Conservation (phyloP, 2,329 filamentous ascomycete genomes). For the Xylaria multiplex region DNA sequence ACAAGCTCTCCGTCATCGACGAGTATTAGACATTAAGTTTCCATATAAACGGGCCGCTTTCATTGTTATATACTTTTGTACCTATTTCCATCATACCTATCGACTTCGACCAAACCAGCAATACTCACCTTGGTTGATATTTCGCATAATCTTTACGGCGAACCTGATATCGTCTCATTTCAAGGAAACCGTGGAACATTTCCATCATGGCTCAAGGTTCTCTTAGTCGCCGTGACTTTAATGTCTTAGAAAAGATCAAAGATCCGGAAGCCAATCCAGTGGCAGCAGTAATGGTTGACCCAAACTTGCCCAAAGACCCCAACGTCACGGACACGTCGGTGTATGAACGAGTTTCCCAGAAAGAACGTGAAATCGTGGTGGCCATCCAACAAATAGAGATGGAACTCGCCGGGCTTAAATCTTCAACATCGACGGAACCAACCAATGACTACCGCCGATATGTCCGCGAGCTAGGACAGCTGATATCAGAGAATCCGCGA, state of each 20-base stretch:
- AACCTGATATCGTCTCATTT: neutral
- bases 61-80: conserved; percentile 7
- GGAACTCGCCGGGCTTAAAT: conserved; percentile 57
- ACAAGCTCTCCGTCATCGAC: conserved; percentile 14
- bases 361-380: conserved; percentile 64
- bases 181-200: conserved; percentile 2
- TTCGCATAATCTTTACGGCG: neutral
- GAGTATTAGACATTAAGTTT: neutral
- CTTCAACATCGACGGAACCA: conserved; percentile 52
- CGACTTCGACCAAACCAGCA: conserved; percentile 9
- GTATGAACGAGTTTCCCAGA: conserved; percentile 62
- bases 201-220: conserved; percentile 58
- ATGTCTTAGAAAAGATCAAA: conserved; percentile 73
- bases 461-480: conserved; percentile 60
- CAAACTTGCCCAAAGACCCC: conserved; percentile 66
- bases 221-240: conserved; percentile 68
- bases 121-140: conserved; percentile 1
- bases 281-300: conserved; percentile 63
- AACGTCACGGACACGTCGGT: conserved; percentile 61
- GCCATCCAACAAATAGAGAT: conserved; percentile 66
- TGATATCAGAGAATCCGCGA: conserved; percentile 67
- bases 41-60: conserved; percentile 15
- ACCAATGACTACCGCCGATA: conserved; percentile 59
- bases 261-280: conserved; percentile 72
- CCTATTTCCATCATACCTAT: neutral